Base-by-base conservation (phyloP, 129 eudicot species). In the Escallonia rubra region DNA sequence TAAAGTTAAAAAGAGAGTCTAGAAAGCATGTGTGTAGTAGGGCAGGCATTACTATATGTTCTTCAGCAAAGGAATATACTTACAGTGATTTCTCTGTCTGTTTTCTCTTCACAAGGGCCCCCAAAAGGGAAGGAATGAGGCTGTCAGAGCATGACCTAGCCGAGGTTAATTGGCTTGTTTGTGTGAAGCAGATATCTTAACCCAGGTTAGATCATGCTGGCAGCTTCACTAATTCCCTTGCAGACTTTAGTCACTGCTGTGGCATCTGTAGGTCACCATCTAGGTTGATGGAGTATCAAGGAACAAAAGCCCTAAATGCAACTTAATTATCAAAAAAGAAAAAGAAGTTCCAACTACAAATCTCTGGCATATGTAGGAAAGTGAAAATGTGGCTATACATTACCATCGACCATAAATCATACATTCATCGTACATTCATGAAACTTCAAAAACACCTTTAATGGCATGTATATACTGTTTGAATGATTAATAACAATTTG, bases 71-170 rank as follows among this genome's bases (percentile, higher is more conserved):
- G 45, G 60, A 13, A 69, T 59, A 70, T 48, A 70, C 46, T 54
- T 47, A 47, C 67, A 49, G 41, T 52, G 60, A 48, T 40, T 41
- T 58, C 6, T n/a, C 60, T 47, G 51, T 50, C 40, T 59, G 23
- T 43, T 62, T 61, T 43, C 39, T 39, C 10, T 41, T 68, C 55
- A 50, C 48, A 23, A 41, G 74, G 62, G 70, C 68, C 78, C 72
- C 74, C 78, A 59, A 67, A 78, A 39, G 38, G 84, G 87, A 78
- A 82, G 71, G 74, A 82, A 84, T 82, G 87, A 82, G 77, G 87
- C 87, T 82, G 87, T 78, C 84, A 60, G 70, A 78, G 79, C 87
- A 82, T 82, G 87, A 82, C 83, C 87, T 82, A 78, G 63, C 74
- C 49, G 70, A 79, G 61, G 77, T 66, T 80, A 71, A 41, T 16